A percentile compares a stretch with the other conserved stretches of the same genome.
phyloP scores from a whole-genome alignment of 2,329 filamentous ascomycete species.

The Neophaeococcomyces mojaviensis region DNA sequence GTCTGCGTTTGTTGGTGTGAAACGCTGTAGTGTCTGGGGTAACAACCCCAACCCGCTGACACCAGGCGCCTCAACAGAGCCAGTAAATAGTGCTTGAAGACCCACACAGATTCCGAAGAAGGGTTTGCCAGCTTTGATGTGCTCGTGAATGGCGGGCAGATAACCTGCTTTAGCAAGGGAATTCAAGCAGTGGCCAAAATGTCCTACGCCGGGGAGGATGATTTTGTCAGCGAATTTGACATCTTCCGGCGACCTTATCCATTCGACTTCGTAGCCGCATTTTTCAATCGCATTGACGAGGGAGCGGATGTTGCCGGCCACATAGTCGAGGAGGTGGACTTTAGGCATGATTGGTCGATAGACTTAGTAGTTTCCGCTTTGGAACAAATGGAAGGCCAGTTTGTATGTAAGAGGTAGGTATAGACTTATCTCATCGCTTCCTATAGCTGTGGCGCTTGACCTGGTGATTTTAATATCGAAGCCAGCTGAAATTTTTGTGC shows the following conservation, averaged over 20 bases:
- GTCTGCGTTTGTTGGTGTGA: constrained; percentile 44
- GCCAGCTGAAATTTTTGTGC: too few species aligned
- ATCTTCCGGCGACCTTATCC: constrained; percentile 79
- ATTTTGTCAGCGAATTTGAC: constrained; percentile 83
- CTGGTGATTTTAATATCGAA: too few species aligned
- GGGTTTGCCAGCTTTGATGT: constrained; percentile 85
- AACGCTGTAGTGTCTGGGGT: constrained; percentile 62
- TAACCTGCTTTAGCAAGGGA: constrained; percentile 78
- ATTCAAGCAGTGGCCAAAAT: constrained; percentile 91
- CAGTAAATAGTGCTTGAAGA: constrained; percentile 79
- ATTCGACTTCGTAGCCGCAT: constrained; percentile 84
- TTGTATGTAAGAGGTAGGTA: too few species aligned
- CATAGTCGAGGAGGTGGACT: constrained; percentile 64
- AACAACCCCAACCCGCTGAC: constrained; percentile 71
- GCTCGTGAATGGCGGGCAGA: constrained; percentile 69
- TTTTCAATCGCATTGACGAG: constrained; percentile 95
- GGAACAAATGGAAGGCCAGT: too few species aligned
- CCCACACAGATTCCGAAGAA: constrained; percentile 98
- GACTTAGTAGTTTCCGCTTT: background rate
- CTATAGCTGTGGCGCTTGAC: too few species aligned
- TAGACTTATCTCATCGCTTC: too few species aligned
- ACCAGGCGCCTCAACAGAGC: constrained; percentile 68
- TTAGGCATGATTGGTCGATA: constrained; percentile 34
- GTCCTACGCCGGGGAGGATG: constrained; percentile 91
- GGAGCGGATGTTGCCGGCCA: constrained; percentile 91